Base-by-base conservation (phyloP, 1,284 basidiomycete species). In the Tylopilus sp. region DNA sequence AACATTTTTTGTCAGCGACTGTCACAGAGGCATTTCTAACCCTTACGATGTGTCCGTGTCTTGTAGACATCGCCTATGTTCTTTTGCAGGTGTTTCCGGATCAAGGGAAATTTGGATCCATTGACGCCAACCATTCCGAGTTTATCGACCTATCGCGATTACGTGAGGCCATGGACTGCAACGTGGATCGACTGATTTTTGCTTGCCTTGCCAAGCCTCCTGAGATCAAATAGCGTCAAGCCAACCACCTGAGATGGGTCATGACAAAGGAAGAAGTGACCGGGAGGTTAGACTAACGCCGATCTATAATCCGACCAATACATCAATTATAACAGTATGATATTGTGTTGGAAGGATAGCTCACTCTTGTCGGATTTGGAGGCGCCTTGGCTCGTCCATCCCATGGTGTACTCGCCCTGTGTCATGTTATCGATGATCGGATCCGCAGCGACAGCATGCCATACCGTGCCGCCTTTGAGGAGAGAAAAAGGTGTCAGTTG, bases 361-460 rank as follows among this genome's bases (percentile, higher is more conserved):
- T 52, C 51, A 85, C 88, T 95, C 74, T 95, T 95, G 74, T 95
- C 93, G 8, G 91, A 94, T 64, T 88, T 92, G 18, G 91, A 94
- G 39, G 88, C 87, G n/a, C 91, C 90, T 31, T 84, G 81, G 15
- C 83, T 85, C 5, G 91, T 92, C 85, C 90, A 94, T 66, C 93
- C 93, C 46, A 93, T 95, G 51, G 93, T 95, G 71, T 95, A 94
- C 74, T 94, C 88, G 43, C 88, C 88, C 84, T 86, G 15, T 17
- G 20, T 46, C 26, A 30, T 4, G 36, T 39, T 17, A 38, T 36
- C 3, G 46, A 38, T 41, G n/a, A 29, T 33, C 15, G 8, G 28
- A 21, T n/a, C n/a, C 18, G 12, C 28, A 26, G 26, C 37, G 11
- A 30, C 17, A 21, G 18, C 36, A 29, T 20, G 26, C 67, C 76